Percentiles rank a stretch among this genome's conserved stretches.
These are phyloP conservation scores for Colletotrichum kahawae DNA, from an alignment of 2,329 filamentous ascomycete species.

Conservation along the genomic window DNA sequence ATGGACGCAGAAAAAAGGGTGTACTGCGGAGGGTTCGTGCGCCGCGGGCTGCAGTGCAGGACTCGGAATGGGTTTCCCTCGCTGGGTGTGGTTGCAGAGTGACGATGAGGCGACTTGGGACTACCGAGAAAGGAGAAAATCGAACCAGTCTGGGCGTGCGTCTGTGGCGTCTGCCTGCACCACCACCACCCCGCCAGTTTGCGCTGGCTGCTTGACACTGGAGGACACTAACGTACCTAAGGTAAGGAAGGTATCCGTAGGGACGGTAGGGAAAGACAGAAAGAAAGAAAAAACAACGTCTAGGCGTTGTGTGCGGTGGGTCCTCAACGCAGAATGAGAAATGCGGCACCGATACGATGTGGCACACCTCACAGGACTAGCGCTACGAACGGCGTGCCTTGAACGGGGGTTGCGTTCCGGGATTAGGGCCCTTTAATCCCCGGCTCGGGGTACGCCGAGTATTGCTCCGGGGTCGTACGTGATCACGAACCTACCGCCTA, in stretches of 20 bases:
- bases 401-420: conserved; percentile 5
- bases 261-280: background rate
- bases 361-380: background rate
- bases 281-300: background rate
- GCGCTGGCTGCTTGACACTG: background rate
- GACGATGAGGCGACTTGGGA: background rate
- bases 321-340: background rate
- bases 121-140: background rate
- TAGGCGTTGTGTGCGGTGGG: background rate
- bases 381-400: background rate
- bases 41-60: background rate
- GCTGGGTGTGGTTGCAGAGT: conserved; percentile 9
- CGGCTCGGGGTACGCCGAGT: conserved; percentile 4
- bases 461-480: background rate
- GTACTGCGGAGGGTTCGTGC: background rate
- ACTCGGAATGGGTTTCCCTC: background rate
- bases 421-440: background rate
- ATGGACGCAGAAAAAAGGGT: background rate
- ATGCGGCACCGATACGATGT: background rate
- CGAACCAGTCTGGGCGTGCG: conserved; percentile 4
- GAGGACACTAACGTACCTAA: background rate
- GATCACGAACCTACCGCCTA: background rate
- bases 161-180: background rate
- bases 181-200: background rate
- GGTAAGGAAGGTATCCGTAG: background rate